These are phyloP conservation scores for Penicillium canescens DNA, from an alignment of 495 filamentous ascomycete species.

Conservation along the genomic window DNA sequence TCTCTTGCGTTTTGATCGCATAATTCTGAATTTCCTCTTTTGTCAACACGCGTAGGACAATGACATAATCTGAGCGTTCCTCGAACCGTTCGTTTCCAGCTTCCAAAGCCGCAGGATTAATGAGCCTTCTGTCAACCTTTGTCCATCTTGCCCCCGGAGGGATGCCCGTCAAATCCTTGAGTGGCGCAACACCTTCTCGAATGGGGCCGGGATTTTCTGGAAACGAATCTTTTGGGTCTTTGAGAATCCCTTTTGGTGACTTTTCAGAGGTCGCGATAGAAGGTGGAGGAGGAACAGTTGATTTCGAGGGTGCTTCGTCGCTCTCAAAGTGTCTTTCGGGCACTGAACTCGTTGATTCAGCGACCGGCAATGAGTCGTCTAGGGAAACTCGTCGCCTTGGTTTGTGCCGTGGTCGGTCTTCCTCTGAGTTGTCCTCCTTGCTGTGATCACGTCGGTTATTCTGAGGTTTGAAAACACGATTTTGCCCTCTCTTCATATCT, in stretches of 20 bases:
- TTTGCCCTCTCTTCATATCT: too few species aligned
- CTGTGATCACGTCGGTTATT: too few species aligned
- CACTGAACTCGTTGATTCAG: too few species aligned
- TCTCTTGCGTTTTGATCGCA: constrained; percentile 69
- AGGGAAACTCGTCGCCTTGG: too few species aligned
- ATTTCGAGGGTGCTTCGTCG: too few species aligned
- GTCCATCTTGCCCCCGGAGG: constrained; percentile 83
- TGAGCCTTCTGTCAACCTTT: constrained; percentile 78
- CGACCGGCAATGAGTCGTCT: too few species aligned
- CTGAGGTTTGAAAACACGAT: too few species aligned
- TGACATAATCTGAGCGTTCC: constrained; percentile 78
- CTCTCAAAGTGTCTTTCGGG: too few species aligned
- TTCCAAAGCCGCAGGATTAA: constrained; percentile 78
- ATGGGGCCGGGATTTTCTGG: constrained; percentile 75
- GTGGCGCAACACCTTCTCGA: constrained; percentile 79
- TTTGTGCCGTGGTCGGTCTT: too few species aligned
- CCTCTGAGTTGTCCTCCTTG: too few species aligned
- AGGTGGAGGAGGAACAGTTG: too few species aligned
- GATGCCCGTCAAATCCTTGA: constrained; percentile 77
- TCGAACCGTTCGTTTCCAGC: constrained; percentile 79
- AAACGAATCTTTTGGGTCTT: constrained; percentile 61
- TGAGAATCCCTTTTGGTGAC: constrained; percentile 66
- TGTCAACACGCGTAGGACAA: constrained; percentile 75
- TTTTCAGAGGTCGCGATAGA: too few species aligned
- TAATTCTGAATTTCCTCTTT: constrained; percentile 82